phyloP scores from a whole-genome alignment of 1,284 basidiomycete genomes.

The Chondrostereum purpureum region DNA sequence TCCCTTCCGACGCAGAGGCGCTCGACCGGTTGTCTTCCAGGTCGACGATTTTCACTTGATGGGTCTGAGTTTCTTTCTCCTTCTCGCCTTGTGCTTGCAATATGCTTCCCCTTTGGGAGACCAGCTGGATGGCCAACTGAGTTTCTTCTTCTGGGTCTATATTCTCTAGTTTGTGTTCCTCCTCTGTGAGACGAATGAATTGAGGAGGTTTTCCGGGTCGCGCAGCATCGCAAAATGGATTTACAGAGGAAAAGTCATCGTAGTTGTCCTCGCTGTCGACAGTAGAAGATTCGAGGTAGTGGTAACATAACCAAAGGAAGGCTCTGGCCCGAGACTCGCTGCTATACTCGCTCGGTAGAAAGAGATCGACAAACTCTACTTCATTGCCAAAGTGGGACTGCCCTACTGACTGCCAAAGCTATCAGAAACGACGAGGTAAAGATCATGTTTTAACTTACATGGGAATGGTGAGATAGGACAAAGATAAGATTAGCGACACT shows the following conservation, averaged over 20 bases:
- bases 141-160: conserved; percentile 38
- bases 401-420: conserved; percentile 39
- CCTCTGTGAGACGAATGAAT: conserved; percentile 33
- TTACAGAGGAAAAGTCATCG: conserved; percentile 29
- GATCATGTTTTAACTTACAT: conserved; percentile 33
- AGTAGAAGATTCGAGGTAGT: conserved; percentile 46
- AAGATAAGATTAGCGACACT: conserved; percentile 58
- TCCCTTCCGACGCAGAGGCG: conserved; percentile 6
- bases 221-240: conserved; percentile 50
- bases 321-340: conserved; percentile 58
- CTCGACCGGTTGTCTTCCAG: conserved; percentile 12
- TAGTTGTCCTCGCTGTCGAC: conserved; percentile 29
- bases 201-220: conserved; percentile 37
- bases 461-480: conserved; percentile 48
- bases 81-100: conserved; percentile 31
- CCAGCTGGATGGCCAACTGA: conserved; percentile 27
- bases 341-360: conserved; percentile 52
- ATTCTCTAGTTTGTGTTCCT: conserved; percentile 45
- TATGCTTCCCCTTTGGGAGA: conserved; percentile 31
- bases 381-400: conserved; percentile 48
- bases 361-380: conserved; percentile 61
- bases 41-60: conserved; percentile 13
- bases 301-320: conserved; percentile 59
- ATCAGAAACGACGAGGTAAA: conserved; percentile 8
- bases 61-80: conserved; percentile 25